Base-by-base conservation (phyloP, 805 yeast genomes). In the Hanseniaspora clermontiae region DNA sequence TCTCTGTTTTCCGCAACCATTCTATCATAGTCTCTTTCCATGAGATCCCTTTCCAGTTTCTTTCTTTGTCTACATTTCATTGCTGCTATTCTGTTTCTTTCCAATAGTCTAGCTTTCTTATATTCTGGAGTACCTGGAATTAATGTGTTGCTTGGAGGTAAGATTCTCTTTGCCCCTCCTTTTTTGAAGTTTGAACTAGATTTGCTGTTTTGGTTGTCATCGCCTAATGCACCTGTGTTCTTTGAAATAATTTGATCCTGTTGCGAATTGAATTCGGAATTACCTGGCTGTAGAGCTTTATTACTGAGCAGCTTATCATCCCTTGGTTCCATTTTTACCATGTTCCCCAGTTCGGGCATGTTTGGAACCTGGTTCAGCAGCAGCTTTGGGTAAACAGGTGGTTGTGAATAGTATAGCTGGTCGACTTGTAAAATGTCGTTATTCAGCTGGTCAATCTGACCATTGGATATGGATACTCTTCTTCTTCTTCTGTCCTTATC, bases 401-500 rank as follows among this genome's bases (percentile, higher is more conserved):
- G 68, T 47, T 70, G 74, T 1, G 68, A 64, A 50, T 69, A 70
- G 56, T 71, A 70, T 0, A 72, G 55, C 47, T 70, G 71, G 43
- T 72, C 76, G 42, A 70, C 68, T 15, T 67, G 66, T 14, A 60
- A 69, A 36, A 61, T 62, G 49, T 68, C 72, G 51, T 72, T 75
- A 5, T 79, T 76, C 38, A 85, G 77, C 64, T 85, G 95, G 49
- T 89, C 86, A 61, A 85, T 85, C 64, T 85, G 95, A 63, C 95
- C 95, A 68, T 85, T 85, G 11, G 91, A 83, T 53, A 85, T 85
- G 46, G 93, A 84, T 2, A 85, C 81, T 65, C 95, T 76, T 65
- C 93, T 73, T 64, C 83, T 72, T 45, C 51, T 46, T 31, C 47
- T 38, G 15, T 53, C 57, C 5, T 51, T 51, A 1, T 51, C 55